phyloP scores from a whole-genome alignment of 495 filamentous ascomycete genomes.

The Paragyromitra xinjiangensis region DNA sequence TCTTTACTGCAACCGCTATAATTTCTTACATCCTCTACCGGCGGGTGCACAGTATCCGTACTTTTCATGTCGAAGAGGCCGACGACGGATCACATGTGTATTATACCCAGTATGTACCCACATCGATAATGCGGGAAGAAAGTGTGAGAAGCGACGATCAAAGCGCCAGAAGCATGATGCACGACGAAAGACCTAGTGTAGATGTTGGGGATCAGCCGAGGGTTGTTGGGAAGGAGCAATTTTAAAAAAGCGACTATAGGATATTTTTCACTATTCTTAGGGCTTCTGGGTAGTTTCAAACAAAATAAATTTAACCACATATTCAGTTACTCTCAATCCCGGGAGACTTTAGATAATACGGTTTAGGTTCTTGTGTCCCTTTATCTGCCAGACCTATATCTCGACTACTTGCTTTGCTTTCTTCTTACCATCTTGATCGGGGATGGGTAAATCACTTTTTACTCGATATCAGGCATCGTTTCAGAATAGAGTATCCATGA shows the following conservation, averaged over 20 bases:
- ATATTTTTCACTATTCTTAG: background rate
- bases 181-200: background rate
- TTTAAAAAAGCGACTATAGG: background rate
- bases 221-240: background rate
- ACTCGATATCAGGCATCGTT: too few species aligned
- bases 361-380: too few species aligned
- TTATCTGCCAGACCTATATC: too few species aligned
- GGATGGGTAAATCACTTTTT: too few species aligned
- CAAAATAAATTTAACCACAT: too few species aligned
- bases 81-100: slow-evolving; percentile 36
- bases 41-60: slow-evolving; percentile 39
- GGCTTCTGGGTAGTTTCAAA: too few species aligned
- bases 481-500: too few species aligned
- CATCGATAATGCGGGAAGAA: slow-evolving; percentile 33
- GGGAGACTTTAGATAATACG: too few species aligned
- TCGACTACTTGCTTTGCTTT: too few species aligned
- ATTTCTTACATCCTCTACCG: slow-evolving; percentile 24
- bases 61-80: slow-evolving; percentile 41
- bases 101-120: slow-evolving; percentile 32
- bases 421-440: too few species aligned
- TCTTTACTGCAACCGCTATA: slow-evolving; percentile 20
- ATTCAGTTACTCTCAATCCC: too few species aligned
- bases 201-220: background rate
- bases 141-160: slow-evolving; percentile 15
- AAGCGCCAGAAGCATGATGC: too few species aligned